These are phyloP conservation scores for Xylariaceae sp. DNA, from an alignment of 2,329 filamentous ascomycete species.

Conservation along the genomic window DNA sequence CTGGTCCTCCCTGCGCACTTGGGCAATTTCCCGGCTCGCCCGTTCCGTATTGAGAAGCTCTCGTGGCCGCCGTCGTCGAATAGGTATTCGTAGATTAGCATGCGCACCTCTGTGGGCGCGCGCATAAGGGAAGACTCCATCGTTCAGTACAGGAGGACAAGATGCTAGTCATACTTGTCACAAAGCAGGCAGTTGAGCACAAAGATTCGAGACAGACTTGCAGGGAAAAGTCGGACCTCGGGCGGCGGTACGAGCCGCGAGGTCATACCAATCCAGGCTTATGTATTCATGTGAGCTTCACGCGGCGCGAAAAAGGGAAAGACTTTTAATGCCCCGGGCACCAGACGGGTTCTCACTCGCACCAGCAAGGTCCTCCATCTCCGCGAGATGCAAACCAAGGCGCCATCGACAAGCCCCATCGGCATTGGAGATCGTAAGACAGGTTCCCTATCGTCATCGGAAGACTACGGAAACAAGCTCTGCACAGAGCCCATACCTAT, in stretches of 20 bases:
- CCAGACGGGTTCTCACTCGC: constrained; percentile 4
- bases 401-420: too few relatives aligned
- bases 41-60: constrained; percentile 36
- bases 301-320: too few relatives aligned
- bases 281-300: background rate
- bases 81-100: constrained; percentile 40
- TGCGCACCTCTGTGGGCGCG: constrained; percentile 37
- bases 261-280: too few relatives aligned
- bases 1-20: constrained; percentile 17
- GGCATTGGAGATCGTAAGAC: too few relatives aligned
- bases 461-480: too few relatives aligned
- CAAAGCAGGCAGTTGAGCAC: too few relatives aligned
- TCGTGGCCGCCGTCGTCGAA: constrained; percentile 36
- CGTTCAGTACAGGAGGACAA: too few relatives aligned
- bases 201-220: too few relatives aligned
- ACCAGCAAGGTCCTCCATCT: constrained; percentile 16
- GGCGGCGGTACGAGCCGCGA: too few relatives aligned
- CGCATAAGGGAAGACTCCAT: constrained; percentile 24
- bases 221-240: too few relatives aligned
- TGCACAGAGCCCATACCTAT: too few relatives aligned
- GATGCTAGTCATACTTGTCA: too few relatives aligned
- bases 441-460: background rate
- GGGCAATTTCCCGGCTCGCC: constrained; percentile 19
- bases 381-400: background rate
- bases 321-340: background rate